These are phyloP conservation scores for Phytopythium boreale DNA, from an alignment of 352 stramenopile species.

Conservation along the genomic window DNA sequence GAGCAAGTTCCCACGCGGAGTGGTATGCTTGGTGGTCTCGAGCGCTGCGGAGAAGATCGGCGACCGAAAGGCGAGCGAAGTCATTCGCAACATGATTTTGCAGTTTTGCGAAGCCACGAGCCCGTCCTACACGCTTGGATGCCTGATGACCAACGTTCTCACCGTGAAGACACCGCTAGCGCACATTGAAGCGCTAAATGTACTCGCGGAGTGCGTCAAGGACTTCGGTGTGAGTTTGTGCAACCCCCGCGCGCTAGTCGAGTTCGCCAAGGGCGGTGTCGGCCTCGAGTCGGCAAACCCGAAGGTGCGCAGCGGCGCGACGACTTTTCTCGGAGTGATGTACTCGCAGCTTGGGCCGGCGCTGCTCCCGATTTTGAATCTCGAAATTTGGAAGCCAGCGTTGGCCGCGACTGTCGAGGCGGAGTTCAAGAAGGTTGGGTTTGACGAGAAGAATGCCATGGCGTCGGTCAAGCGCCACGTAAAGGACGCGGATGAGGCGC, in stretches of 20 bases:
- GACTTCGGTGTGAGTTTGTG: slow-evolving; percentile 78
- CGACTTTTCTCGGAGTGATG: slow-evolving; percentile 67
- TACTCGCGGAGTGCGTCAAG: slow-evolving; percentile 63
- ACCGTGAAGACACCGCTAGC: slow-evolving; percentile 78
- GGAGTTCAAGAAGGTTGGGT: slow-evolving; percentile 83
- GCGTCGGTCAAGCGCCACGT: slow-evolving; percentile 62
- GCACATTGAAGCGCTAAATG: slow-evolving; percentile 64
- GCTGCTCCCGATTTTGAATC: slow-evolving; percentile 70
- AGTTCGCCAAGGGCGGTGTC: slow-evolving; percentile 68
- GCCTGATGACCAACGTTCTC: slow-evolving; percentile 71
- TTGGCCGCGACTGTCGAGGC: slow-evolving; percentile 69
- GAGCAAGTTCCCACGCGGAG: slow-evolving; percentile 65
- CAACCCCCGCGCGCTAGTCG: slow-evolving; percentile 66
- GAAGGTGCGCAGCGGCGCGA: slow-evolving; percentile 70
- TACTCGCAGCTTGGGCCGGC: slow-evolving; percentile 82
- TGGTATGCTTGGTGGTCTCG: slow-evolving; percentile 69
- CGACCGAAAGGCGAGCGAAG: slow-evolving; percentile 74
- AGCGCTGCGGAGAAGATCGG: slow-evolving; percentile 79
- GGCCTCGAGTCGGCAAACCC: slow-evolving; percentile 79
- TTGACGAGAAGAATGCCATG: slow-evolving; percentile 55
- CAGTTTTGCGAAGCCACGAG: slow-evolving; percentile 73
- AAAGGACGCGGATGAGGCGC: slow-evolving; percentile 57
- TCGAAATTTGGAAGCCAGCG: slow-evolving; percentile 85
- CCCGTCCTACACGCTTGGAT: slow-evolving; percentile 72
- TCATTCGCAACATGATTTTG: slow-evolving; percentile 68